These are phyloP conservation scores for Amanita molliuscula DNA, from an alignment of 768 basidiomycete genomes.

Conservation along the genomic window DNA sequence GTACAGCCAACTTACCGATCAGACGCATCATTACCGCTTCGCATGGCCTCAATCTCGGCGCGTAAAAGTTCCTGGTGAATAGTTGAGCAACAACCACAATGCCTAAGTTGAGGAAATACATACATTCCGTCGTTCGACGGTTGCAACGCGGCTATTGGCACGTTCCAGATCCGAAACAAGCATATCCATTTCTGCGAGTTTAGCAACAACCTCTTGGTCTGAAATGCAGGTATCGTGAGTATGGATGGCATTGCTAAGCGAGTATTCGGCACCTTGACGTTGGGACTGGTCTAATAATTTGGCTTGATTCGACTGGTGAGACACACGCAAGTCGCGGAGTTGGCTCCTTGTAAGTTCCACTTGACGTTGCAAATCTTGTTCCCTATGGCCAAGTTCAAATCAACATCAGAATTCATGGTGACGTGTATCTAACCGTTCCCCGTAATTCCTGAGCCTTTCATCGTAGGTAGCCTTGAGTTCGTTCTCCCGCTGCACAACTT, in stretches of 20 bases:
- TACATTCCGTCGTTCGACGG: slow-evolving; percentile 90
- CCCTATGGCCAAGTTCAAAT: slow-evolving; percentile 33
- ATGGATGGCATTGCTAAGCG: neutral
- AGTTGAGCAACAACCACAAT: neutral
- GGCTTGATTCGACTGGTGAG: slow-evolving; percentile 89
- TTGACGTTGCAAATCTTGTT: slow-evolving; percentile 90
- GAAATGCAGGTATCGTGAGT: slow-evolving; percentile 1
- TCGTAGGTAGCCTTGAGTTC: slow-evolving; percentile 96
- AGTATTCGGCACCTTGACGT: slow-evolving; percentile 58
- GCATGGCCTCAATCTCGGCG: slow-evolving; percentile 87
- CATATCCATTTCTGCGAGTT: slow-evolving; percentile 91
- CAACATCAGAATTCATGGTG: neutral
- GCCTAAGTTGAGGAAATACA: slow-evolving; percentile 13
- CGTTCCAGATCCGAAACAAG: slow-evolving; percentile 89
- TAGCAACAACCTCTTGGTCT: slow-evolving; percentile 90
- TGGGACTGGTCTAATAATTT: slow-evolving; percentile 86
- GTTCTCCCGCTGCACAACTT: slow-evolving; percentile 87
- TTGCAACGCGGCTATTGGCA: slow-evolving; percentile 88
- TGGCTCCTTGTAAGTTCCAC: slow-evolving; percentile 82
- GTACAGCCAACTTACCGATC: slow-evolving; percentile 43
- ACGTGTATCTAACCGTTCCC: slow-evolving; percentile 61
- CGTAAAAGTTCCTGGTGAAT: slow-evolving; percentile 74
- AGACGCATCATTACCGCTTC: slow-evolving; percentile 64
- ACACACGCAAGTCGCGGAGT: slow-evolving; percentile 79
- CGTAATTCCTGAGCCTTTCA: slow-evolving; percentile 91